Conservation (phyloP, 2,329 filamentous ascomycete species). For the Hortaea werneckii region DNA sequence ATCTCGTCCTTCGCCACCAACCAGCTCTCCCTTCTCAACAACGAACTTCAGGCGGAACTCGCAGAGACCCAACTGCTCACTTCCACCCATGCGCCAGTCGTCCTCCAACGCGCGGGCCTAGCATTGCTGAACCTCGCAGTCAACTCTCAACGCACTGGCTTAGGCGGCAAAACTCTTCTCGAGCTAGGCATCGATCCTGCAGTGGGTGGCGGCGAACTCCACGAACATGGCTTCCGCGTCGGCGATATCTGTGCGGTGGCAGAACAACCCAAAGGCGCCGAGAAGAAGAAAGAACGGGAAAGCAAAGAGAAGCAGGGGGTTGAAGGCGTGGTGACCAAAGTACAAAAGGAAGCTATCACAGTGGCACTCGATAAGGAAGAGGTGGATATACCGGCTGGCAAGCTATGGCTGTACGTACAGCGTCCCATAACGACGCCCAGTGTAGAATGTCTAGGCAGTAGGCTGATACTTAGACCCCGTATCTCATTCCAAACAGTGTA, state of each 20-base stretch:
- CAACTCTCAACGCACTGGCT: conserved; percentile 68
- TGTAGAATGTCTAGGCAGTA: background rate
- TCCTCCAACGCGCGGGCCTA: conserved; percentile 66
- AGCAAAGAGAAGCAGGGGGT: conserved; percentile 59
- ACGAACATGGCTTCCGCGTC: conserved; percentile 63
- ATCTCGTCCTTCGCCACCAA: conserved; percentile 59
- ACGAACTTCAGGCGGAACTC: conserved; percentile 63
- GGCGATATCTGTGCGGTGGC: conserved; percentile 70
- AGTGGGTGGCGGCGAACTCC: conserved; percentile 42
- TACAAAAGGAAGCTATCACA: conserved; percentile 48
- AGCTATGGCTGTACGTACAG: conserved; percentile 52
- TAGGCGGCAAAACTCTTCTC: conserved; percentile 82
- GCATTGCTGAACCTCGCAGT: conserved; percentile 68
- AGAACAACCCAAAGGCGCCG: conserved; percentile 61
- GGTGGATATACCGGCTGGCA: conserved; percentile 42
- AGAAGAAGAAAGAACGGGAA: conserved; percentile 61
- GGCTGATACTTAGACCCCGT: conserved; percentile 23
- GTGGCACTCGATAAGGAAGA: conserved; percentile 62
- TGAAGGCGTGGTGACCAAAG: conserved; percentile 59
- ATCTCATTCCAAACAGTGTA: conserved; percentile 34
- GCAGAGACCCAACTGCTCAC: conserved; percentile 59
- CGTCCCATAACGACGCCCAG: conserved; percentile 7
- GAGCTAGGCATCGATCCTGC: conserved; percentile 70
- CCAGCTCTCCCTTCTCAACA: conserved; percentile 60
- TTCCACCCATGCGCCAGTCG: conserved; percentile 54